phyloP scores from a whole-genome alignment of 805 yeast species.

The Starmerella stellata region DNA sequence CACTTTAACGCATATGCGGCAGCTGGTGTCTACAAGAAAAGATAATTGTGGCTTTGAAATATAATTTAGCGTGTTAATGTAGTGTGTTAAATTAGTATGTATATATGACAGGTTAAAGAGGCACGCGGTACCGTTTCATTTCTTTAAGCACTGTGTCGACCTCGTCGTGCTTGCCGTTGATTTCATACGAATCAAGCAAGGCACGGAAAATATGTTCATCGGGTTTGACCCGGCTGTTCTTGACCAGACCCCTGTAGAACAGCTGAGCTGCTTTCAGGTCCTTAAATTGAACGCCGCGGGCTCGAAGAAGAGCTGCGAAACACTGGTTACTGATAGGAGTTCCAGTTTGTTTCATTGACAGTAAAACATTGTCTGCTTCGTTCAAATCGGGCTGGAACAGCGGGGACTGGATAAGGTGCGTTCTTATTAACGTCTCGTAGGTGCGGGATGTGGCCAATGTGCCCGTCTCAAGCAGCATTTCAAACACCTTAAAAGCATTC shows the following conservation, averaged over 20 bases:
- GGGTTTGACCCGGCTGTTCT: slow-evolving; percentile 22
- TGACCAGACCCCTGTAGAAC: slow-evolving; percentile 21
- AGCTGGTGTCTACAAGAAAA: no score
- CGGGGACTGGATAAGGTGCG: slow-evolving; percentile 21
- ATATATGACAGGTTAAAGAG: slow-evolving; percentile 8
- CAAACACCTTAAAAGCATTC: slow-evolving; percentile 21
- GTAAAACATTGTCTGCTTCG: slow-evolving; percentile 23
- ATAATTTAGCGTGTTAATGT: neutral
- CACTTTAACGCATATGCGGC: no score
- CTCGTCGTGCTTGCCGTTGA: slow-evolving; percentile 20
- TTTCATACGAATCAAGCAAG: slow-evolving; percentile 25
- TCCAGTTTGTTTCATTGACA: slow-evolving; percentile 20
- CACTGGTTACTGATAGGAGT: slow-evolving; percentile 21
- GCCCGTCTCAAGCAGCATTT: slow-evolving; percentile 18
- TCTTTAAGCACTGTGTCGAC: slow-evolving; percentile 21
- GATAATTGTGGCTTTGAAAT: no score
- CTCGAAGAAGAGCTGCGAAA: slow-evolving; percentile 24
- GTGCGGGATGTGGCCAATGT: slow-evolving; percentile 24
- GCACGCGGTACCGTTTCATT: slow-evolving; percentile 22
- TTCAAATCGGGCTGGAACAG: slow-evolving; percentile 20
- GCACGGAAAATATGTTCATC: slow-evolving; percentile 27
- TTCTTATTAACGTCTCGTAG: slow-evolving; percentile 27
- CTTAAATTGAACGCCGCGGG: slow-evolving; percentile 24
- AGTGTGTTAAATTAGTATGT: neutral
- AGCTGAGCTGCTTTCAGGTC: slow-evolving; percentile 23